Evolutionary conservation across 345 rosid species (phyloP).

Genomic region (Cardamine chenopodiifolia): DNA sequence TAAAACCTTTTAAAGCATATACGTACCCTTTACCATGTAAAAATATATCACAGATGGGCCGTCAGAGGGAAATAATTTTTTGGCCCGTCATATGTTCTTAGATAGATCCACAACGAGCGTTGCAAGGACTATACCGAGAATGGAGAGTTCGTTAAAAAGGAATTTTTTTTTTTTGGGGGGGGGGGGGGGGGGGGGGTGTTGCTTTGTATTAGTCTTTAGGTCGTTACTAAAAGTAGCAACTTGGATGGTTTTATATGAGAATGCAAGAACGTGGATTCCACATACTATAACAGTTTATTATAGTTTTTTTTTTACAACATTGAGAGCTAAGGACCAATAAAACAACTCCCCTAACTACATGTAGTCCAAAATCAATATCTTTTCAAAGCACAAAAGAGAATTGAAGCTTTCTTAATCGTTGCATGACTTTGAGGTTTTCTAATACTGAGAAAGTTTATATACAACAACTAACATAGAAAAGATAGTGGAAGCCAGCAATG

Average conservation of each 20-base stretch:
- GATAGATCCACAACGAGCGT: background rate
- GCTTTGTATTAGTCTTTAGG: background rate
- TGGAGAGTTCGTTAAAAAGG: background rate
- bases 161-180: background rate
- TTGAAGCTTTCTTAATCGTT: constrained; percentile 8
- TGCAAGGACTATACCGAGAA: background rate
- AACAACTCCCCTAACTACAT: background rate
- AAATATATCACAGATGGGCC: constrained; percentile 5
- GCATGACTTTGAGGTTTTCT: constrained; percentile 15
- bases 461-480: constrained; percentile 2
- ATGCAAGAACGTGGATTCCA: constrained; percentile 37
- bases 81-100: background rate
- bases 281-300: background rate
- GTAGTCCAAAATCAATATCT: constrained; percentile 17
- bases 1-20: no score
- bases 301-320: background rate
- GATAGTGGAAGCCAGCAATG: constrained; percentile 29
- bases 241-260: background rate
- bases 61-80: background rate
- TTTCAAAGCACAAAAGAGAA: constrained; percentile 13
- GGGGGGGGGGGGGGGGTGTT: no score
- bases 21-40: no score
- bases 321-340: background rate
- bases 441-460: background rate
- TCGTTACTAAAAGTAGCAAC: constrained; percentile 20